phyloP scores from a whole-genome alignment of 495 filamentous ascomycete species.

The Xylaria telfairii region DNA sequence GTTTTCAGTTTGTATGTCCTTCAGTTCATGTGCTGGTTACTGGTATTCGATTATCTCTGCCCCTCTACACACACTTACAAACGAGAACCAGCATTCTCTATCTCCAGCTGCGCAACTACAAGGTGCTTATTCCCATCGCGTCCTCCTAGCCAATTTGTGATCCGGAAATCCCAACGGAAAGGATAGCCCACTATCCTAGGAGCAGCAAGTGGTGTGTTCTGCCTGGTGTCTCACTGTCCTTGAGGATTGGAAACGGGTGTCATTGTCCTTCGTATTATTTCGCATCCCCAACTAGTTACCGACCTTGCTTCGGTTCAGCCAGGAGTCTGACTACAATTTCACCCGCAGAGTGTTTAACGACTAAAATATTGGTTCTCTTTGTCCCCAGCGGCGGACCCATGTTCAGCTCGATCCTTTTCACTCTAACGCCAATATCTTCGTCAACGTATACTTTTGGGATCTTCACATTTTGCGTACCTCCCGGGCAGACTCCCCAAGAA shows the following conservation, averaged over 20 bases:
- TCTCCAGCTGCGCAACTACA: background rate
- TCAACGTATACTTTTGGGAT: conserved; percentile 24
- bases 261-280: conserved; percentile 29
- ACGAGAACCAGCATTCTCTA: conserved; percentile 6
- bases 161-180: conserved; percentile 31
- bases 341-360: conserved; percentile 30
- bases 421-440: conserved; percentile 28
- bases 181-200: conserved; percentile 26
- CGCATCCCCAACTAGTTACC: conserved; percentile 30
- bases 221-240: conserved; percentile 33
- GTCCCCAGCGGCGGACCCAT: conserved; percentile 32
- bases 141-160: conserved; percentile 18
- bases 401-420: conserved; percentile 29
- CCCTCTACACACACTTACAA: conserved; percentile 11
- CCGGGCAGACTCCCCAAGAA: conserved; percentile 32
- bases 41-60: conserved; percentile 10
- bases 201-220: conserved; percentile 31
- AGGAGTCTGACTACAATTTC: conserved; percentile 27
- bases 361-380: conserved; percentile 39
- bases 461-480: conserved; percentile 31
- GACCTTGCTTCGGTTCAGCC: conserved; percentile 30
- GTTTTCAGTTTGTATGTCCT: background rate
- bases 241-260: conserved; percentile 35
- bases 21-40: background rate
- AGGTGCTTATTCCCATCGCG: background rate